phyloP scores from a whole-genome alignment of 2,329 filamentous ascomycete species.

The Microdochium bolleyi region DNA sequence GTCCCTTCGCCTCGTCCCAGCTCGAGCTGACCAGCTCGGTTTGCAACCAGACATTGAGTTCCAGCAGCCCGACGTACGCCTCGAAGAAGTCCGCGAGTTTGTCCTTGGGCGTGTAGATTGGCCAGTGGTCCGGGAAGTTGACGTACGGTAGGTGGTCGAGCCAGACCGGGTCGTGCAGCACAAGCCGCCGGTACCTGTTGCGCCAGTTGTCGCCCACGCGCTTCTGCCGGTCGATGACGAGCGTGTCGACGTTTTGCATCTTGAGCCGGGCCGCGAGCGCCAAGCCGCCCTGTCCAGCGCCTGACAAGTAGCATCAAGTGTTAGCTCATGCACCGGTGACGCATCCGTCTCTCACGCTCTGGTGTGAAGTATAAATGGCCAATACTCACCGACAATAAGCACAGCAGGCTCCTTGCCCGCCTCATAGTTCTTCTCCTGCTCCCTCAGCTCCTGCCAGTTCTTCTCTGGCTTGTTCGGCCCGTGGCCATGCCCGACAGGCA shows the following conservation, averaged over 20 bases:
- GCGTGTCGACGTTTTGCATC: slow-evolving; percentile 44
- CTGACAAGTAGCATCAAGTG: slow-evolving; percentile 19
- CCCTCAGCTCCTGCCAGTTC: slow-evolving; percentile 53
- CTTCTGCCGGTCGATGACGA: slow-evolving; percentile 51
- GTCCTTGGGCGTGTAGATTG: slow-evolving; percentile 64
- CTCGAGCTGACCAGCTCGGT: slow-evolving; percentile 35
- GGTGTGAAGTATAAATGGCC: slow-evolving; percentile 3
- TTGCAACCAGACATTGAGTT: slow-evolving; percentile 57
- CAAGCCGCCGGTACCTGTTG: slow-evolving; percentile 53
- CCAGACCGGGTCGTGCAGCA: slow-evolving; percentile 61
- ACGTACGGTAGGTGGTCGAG: slow-evolving; percentile 57
- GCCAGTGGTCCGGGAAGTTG: slow-evolving; percentile 57
- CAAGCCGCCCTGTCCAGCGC: slow-evolving; percentile 53
- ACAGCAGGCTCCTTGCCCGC: slow-evolving; percentile 48
- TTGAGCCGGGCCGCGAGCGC: slow-evolving; percentile 50
- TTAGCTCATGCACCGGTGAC: not conserved
- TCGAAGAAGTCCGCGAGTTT: slow-evolving; percentile 65
- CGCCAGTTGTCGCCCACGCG: slow-evolving; percentile 59
- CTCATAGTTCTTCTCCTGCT: slow-evolving; percentile 35
- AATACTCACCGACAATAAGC: slow-evolving; percentile 53
- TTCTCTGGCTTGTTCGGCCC: slow-evolving; percentile 40
- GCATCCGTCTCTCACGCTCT: slow-evolving; percentile 3
- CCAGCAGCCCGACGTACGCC: slow-evolving; percentile 54
- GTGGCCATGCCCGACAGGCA: slow-evolving; percentile 49
- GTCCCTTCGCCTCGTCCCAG: slow-evolving; percentile 38